Evolutionary conservation across 129 eudicot species (phyloP).

Genomic region (Helichrysum umbraculigerum): DNA sequence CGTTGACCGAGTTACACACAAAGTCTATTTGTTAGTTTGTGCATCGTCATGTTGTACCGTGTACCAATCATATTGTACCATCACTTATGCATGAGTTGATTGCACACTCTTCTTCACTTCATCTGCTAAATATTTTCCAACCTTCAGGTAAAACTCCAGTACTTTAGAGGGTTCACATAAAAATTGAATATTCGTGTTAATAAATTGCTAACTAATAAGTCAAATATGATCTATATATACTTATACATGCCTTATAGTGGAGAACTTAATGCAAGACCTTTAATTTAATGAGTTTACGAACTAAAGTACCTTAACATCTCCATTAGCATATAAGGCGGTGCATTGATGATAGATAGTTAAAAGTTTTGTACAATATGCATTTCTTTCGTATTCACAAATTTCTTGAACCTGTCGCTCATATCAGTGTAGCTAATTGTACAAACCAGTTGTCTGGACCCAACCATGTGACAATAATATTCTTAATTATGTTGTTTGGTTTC

Average conservation of each 20-base stretch:
- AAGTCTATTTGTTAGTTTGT: background rate
- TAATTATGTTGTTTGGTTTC: conserved; percentile 22
- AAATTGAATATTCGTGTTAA: background rate
- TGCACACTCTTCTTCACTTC: background rate
- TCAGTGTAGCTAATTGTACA: background rate
- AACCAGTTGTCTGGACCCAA: conserved; percentile 23
- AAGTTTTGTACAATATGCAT: background rate
- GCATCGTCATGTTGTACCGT: background rate
- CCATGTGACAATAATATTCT: conserved; percentile 8
- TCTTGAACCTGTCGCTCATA: conserved; percentile 21
- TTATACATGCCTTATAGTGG: background rate
- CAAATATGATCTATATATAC: background rate
- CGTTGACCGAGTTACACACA: background rate
- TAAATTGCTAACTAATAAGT: background rate
- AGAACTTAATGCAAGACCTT: background rate
- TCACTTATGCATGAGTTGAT: background rate
- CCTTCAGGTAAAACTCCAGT: background rate
- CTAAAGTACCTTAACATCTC: background rate
- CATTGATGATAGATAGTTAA: conserved; percentile 9
- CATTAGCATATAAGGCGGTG: background rate
- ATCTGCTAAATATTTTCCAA: too few relatives aligned
- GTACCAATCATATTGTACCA: background rate
- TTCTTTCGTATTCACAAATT: background rate
- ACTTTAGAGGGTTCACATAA: background rate
- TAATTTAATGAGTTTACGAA: background rate